Conservation (phyloP, 441 rosid species). For the Bruguiera hainesii region DNA sequence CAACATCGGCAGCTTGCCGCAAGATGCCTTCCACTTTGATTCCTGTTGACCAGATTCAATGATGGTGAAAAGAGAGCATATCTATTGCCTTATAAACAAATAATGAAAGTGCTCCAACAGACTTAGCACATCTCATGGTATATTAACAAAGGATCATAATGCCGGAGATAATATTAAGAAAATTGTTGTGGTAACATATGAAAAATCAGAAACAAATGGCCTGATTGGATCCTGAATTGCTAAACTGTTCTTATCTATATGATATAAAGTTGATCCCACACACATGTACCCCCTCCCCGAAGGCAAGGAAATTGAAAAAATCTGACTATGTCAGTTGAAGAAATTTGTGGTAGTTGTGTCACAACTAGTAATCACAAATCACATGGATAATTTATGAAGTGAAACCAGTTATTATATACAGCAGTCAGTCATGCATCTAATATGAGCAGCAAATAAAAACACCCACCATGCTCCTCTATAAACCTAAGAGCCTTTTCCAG, state of each 20-base stretch:
- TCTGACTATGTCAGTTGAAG: neutral
- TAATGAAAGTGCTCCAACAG: neutral
- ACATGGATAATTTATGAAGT: neutral
- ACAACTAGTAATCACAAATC: neutral
- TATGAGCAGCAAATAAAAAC: slow-evolving; percentile 11
- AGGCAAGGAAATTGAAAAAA: too few species aligned
- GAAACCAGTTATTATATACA: neutral
- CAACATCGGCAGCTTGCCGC: slow-evolving; percentile 99
- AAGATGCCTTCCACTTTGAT: slow-evolving; percentile 86
- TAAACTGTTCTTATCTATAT: too few species aligned
- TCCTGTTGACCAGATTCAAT: slow-evolving; percentile 51
- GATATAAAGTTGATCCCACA: too few species aligned
- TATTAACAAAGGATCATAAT: neutral
- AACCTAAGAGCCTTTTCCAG: slow-evolving; percentile 94
- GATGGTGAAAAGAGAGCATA: neutral
- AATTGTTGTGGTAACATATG: neutral
- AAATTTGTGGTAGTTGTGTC: neutral
- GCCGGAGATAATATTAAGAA: neutral
- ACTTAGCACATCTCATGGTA: neutral
- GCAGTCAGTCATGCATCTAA: neutral
- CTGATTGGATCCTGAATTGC: too few species aligned
- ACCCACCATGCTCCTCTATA: slow-evolving; percentile 88
- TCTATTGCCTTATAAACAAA: slow-evolving; percentile 3
- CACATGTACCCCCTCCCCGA: too few species aligned
- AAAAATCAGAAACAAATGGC: neutral